Conservation (phyloP, 2,329 filamentous ascomycete genomes). For the Neonectria hederae region DNA sequence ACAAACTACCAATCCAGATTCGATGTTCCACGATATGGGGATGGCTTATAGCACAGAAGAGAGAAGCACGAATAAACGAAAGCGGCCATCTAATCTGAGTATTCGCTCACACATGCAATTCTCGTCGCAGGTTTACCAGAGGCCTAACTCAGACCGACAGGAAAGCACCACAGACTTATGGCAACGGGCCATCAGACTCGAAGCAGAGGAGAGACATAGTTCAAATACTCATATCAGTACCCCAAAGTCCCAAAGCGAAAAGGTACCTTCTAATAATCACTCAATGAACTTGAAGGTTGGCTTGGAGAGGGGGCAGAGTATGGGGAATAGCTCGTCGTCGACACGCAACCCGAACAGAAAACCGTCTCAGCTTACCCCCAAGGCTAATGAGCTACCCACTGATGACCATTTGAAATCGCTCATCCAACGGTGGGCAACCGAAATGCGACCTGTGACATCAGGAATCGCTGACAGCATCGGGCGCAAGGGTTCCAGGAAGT, state of each 20-base stretch:
- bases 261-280: slow-evolving; percentile 4
- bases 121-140: slow-evolving; percentile 19
- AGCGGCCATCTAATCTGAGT: slow-evolving; percentile 30
- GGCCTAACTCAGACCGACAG: slow-evolving; percentile 20
- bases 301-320: slow-evolving; percentile 9
- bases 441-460: slow-evolving; percentile 24
- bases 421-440: slow-evolving; percentile 34
- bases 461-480: background rate
- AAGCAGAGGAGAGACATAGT: slow-evolving; percentile 32
- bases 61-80: slow-evolving; percentile 26
- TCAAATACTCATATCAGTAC: slow-evolving; percentile 21
- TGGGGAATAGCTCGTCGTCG: slow-evolving; percentile 6
- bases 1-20: background rate
- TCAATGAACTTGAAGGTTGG: slow-evolving; percentile 5
- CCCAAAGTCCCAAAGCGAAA: slow-evolving; percentile 2
- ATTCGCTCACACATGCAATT: slow-evolving; percentile 25
- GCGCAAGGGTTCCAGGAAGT: slow-evolving; percentile 8
- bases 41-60: background rate
- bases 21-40: background rate
- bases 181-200: slow-evolving; percentile 41
- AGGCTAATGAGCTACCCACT: slow-evolving; percentile 25
- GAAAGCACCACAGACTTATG: slow-evolving; percentile 42
- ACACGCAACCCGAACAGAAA: slow-evolving; percentile 6
- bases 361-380: slow-evolving; percentile 25
- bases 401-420: slow-evolving; percentile 27